phyloP scores from a whole-genome alignment of 75 land plant species.

The Sequoiadendron giganteum region DNA sequence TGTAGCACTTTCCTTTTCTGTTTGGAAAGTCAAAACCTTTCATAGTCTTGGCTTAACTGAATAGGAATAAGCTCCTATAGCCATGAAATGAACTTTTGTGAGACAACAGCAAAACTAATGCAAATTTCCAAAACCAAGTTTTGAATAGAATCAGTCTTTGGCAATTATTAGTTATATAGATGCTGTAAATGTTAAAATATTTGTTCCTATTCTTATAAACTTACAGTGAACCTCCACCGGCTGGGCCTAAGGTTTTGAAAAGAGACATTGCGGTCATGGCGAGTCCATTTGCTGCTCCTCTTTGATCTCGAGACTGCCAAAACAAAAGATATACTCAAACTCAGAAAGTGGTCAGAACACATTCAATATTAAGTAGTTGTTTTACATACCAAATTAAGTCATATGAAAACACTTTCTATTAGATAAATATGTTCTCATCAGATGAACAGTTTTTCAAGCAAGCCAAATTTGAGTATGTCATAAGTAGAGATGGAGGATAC shows the following conservation, averaged over 20 bases:
- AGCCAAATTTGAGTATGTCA: background rate
- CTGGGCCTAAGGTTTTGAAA: constrained; percentile 79
- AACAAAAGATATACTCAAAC: background rate
- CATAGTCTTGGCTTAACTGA: background rate
- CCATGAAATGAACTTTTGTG: background rate
- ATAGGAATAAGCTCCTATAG: background rate
- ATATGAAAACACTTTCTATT: background rate
- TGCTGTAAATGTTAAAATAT: background rate
- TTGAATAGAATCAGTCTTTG: background rate
- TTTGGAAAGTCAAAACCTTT: background rate
- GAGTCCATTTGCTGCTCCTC: constrained; percentile 89
- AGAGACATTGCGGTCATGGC: constrained; percentile 62
- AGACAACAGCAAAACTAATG: background rate
- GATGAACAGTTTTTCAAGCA: background rate
- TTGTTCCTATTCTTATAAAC: constrained; percentile 14
- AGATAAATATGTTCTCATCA: background rate
- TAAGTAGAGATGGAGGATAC: constrained; percentile 29
- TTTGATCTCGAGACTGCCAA: constrained; percentile 65
- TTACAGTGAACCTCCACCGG: constrained; percentile 80
- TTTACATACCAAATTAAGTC: background rate
- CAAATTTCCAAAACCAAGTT: background rate
- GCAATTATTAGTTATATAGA: background rate
- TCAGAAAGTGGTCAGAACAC: background rate
- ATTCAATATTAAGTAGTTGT: background rate
- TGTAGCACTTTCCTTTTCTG: constrained; percentile 3